phyloP scores from a whole-genome alignment of 805 yeast genomes.

The Monosporozyma unispora region DNA sequence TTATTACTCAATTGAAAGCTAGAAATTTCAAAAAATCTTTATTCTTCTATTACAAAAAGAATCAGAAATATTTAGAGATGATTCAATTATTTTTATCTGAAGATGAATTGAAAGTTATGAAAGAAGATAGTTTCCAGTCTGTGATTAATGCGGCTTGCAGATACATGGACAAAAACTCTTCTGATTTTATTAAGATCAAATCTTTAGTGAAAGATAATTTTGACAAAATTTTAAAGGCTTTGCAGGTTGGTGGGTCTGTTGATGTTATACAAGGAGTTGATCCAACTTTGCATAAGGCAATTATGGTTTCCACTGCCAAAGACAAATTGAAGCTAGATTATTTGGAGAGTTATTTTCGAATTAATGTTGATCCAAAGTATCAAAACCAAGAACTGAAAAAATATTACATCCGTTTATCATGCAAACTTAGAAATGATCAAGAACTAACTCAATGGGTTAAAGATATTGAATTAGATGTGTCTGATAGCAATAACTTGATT shows the following conservation, averaged over 20 bases:
- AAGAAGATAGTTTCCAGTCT: not conserved
- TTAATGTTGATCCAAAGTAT: not conserved
- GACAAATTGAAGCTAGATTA: conserved; percentile 11
- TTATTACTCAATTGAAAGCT: conserved; percentile 27
- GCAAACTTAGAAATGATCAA: conserved; percentile 7
- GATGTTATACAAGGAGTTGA: conserved; percentile 12
- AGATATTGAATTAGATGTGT: conserved; percentile 8
- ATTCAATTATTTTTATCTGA: not conserved
- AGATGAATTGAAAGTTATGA: not conserved
- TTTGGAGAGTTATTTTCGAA: conserved; percentile 12
- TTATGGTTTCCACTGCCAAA: conserved; percentile 3
- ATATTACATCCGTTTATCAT: conserved; percentile 13
- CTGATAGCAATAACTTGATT: conserved; percentile 9
- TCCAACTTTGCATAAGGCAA: conserved; percentile 13
- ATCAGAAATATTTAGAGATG: conserved; percentile 1
- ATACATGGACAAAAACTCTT: not conserved
- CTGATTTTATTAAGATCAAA: conserved; percentile 3
- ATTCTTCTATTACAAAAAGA: conserved; percentile 16
- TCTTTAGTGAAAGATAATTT: conserved; percentile 12
- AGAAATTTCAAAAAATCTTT: conserved; percentile 18
- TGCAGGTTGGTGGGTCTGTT: conserved; percentile 6
- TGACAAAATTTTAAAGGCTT: not conserved
- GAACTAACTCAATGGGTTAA: conserved; percentile 14
- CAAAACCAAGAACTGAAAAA: conserved; percentile 6
- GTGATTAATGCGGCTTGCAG: not conserved